A percentile compares a stretch with the other conserved stretches of the same genome.
Evolutionary conservation across 163 green algal species (phyloP).

Genomic region (Smithsoniella earleae): DNA sequence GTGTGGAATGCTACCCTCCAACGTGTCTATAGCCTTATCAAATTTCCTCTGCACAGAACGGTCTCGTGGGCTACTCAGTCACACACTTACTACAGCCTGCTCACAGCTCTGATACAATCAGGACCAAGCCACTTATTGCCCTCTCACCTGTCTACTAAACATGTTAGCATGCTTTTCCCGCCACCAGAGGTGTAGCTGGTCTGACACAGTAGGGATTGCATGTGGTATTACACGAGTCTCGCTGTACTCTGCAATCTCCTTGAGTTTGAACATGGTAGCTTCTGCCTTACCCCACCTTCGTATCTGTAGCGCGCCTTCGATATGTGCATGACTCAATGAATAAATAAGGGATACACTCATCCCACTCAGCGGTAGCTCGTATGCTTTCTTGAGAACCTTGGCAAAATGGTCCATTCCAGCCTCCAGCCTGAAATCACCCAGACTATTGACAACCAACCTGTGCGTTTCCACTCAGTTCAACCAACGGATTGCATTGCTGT

Average conservation of each 20-base stretch:
- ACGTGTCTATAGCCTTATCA: constrained; percentile 20
- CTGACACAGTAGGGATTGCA: background rate
- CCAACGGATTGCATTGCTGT: too few species aligned
- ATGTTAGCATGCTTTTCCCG: constrained; percentile 21
- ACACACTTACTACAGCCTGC: too few species aligned
- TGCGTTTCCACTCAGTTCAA: too few species aligned
- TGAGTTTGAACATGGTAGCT: background rate
- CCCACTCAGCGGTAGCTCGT: constrained; percentile 25
- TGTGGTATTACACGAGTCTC: background rate
- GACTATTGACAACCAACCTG: too few species aligned
- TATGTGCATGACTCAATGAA: constrained; percentile 19
- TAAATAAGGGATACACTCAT: constrained; percentile 26
- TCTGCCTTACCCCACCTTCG: constrained; percentile 20
- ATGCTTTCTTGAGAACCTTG: constrained; percentile 2
- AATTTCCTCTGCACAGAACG: constrained; percentile 26
- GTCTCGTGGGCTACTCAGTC: too few species aligned
- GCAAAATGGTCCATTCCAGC: constrained; percentile 25
- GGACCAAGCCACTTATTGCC: background rate
- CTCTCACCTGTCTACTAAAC: constrained; percentile 11
- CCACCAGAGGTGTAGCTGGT: constrained; percentile 27
- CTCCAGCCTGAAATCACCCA: background rate
- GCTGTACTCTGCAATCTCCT: constrained; percentile 11
- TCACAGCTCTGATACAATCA: too few species aligned
- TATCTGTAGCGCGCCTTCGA: constrained; percentile 16
- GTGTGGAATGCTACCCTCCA: background rate